These are phyloP conservation scores for Crithidia expoeki DNA, from an alignment of 208 protist species.

Conservation along the genomic window DNA sequence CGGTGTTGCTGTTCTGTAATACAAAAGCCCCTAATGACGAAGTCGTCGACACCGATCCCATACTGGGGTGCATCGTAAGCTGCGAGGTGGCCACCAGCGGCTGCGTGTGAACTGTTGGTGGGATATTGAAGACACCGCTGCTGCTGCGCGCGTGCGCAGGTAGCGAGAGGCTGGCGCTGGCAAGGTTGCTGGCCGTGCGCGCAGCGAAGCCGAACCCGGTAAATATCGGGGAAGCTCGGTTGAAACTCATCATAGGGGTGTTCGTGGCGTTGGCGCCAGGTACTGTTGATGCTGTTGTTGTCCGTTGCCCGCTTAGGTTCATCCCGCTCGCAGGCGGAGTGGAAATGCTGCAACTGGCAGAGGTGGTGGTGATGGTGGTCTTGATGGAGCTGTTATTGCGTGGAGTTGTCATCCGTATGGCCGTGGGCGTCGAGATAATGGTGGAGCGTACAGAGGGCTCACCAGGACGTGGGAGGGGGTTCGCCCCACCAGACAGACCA, in stretches of 20 bases:
- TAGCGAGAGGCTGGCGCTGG: conserved; percentile 6
- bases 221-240: conserved; percentile 6
- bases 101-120: neutral
- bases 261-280: neutral
- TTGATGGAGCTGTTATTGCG: neutral
- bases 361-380: conserved; percentile 2
- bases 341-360: neutral
- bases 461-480: neutral
- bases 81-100: conserved; percentile 11
- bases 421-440: neutral
- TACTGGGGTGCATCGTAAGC: conserved; percentile 4
- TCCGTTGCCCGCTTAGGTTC: neutral
- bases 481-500: neutral
- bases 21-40: conserved; percentile 34
- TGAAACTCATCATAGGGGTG: neutral
- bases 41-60: conserved; percentile 8
- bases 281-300: neutral
- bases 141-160: conserved; percentile 11
- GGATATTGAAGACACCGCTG: conserved; percentile 6
- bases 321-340: neutral
- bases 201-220: neutral
- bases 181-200: conserved; percentile 1
- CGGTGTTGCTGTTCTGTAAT: conserved; percentile 16
- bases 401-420: neutral
- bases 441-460: neutral